Evolutionary conservation across 495 filamentous ascomycete species (phyloP), one percentile per base, ranked within the genome.

Genomic region (Pseudevernia furfuracea): DNA sequence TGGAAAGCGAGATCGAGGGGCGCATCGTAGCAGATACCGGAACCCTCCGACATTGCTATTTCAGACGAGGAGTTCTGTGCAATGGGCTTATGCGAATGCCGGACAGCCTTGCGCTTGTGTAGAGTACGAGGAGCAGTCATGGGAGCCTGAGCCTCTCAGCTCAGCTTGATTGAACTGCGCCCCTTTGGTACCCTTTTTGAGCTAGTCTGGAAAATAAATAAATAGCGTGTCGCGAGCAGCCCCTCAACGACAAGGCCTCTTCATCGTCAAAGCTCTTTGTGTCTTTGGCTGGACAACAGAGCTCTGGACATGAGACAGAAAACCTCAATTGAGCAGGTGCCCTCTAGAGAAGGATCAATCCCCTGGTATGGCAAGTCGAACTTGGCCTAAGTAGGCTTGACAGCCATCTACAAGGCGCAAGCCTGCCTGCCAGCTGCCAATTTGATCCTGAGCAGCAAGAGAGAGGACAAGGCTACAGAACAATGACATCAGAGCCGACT

Each of bases 401-500:
- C 23, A 25, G 46, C 46, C 2, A 4, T 28, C 46, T 53, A 19
- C 19, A 14, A 53, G 49, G 49, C 49, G 49, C 49, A 53, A 32
- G 49, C 49, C 25, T 53, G 49, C 49, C 49, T 53, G 49, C 49
- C 49, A 53, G 49, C 28, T 53, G 46, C 46, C 46, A 49, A 49
- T 28, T 2, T 8, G 43, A 52, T 52, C 15, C 28, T 53, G 49
- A 25, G 49, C 49, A 53, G 28, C 32, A 5, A 28, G 25, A 53
- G 25, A 53, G 28, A 30, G 1, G 49, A 10, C 14, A 19, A 53
- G 28, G 49, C 49, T 53, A 53, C 15, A 19, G 7, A 15, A 10
- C 25, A 53, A 53, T 53, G 49, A 53, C 28, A 53, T 53, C 49
- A 53, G 15, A 32, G 49, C 14, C 28, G 32, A 0, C 8, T 1